Evolutionary conservation across 257 asterid species (phyloP), one percentile per base, ranked within the genome.

Genomic region (Solanum bukasovii): DNA sequence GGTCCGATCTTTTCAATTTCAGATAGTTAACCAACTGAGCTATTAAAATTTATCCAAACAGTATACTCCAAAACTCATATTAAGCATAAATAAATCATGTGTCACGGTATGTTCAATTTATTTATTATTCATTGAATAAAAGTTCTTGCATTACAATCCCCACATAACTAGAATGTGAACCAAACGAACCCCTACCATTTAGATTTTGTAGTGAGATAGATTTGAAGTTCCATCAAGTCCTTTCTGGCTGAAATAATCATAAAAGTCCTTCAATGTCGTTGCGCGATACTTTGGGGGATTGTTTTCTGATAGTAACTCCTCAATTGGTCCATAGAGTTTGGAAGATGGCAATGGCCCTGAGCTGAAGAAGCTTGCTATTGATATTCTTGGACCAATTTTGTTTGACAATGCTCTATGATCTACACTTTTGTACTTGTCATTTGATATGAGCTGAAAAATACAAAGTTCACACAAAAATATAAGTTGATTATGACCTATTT

Each of bases 301-400:
- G 16, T 90, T 91, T 71, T 93, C 92, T 1, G 95, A 89, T 21
- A 93, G 4, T 82, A 95, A 44, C 89, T 94, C 96, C 89, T 92
- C 49, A 10, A 95, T 90, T 1, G 98, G 98, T 14, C 93, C 94
- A 20, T 92, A 95, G 4, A 89, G 12, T 89, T 34, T 90, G 9
- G 91, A 46, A 0, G 93, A 87, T n/a, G 91, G 92, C 86, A 70
- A 23, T 34, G 86, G 18, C 40, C 94, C 91, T 0, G 95, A 93
- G 87, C 92, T 72, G 52, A 93, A 94, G 90, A 95, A 94, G 91
- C 95, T 91, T 3, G 98, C 97, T 14, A 93, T 91, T 0, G 98
- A 95, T 67, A 90, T 88, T 83, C 97, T 88, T 49, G 98, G 96
- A 4, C 95, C 96, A 67, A 83, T 90, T 3, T 71, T 52, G 5